Percentiles rank a stretch among this genome's conserved stretches.
Evolutionary conservation across 306 rosid genomes (phyloP).

Genomic region (Echinosophora koreensis): DNA sequence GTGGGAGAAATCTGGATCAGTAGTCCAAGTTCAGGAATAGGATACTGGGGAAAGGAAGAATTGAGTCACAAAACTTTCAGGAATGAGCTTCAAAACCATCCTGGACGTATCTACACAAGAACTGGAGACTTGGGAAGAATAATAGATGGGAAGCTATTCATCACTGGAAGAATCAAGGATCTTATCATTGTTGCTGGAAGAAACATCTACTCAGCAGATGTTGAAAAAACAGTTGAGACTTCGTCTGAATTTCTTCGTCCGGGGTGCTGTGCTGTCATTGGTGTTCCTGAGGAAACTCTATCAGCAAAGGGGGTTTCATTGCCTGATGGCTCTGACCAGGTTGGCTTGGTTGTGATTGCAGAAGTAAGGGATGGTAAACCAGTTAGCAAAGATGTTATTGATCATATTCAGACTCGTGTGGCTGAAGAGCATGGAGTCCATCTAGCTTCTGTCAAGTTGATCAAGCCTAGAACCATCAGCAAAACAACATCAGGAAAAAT

Average conservation of each 20-base stretch:
- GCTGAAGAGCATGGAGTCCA: conserved; percentile 92
- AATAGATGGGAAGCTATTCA: conserved; percentile 74
- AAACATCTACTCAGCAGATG: conserved; percentile 90
- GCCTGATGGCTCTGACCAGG: conserved; percentile 83
- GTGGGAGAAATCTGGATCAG: conserved; percentile 99
- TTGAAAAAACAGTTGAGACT: conserved; percentile 91
- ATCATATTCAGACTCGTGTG: conserved; percentile 72
- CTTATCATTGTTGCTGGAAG: conserved; percentile 97
- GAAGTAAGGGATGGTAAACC: conserved; percentile 85
- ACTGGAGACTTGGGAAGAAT: conserved; percentile 93
- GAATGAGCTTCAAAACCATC: conserved; percentile 74
- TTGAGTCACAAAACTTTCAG: conserved; percentile 67
- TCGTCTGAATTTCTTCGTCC: conserved; percentile 85
- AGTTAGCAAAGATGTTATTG: conserved; percentile 70
- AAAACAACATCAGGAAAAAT: conserved; percentile 97
- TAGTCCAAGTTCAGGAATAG: conserved; percentile 91
- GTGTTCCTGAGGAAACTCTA: conserved; percentile 81
- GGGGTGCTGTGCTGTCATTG: conserved; percentile 91
- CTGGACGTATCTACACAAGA: conserved; percentile 70
- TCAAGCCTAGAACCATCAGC: conserved; percentile 90
- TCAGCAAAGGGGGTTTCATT: conserved; percentile 73
- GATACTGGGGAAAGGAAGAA: conserved; percentile 91
- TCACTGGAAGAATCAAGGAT: conserved; percentile 96
- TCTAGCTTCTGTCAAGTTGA: conserved; percentile 78
- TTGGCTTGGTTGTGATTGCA: conserved; percentile 92